Conservation (phyloP, 2,329 filamentous ascomycete species). For the Fusarium duplospermum region DNA sequence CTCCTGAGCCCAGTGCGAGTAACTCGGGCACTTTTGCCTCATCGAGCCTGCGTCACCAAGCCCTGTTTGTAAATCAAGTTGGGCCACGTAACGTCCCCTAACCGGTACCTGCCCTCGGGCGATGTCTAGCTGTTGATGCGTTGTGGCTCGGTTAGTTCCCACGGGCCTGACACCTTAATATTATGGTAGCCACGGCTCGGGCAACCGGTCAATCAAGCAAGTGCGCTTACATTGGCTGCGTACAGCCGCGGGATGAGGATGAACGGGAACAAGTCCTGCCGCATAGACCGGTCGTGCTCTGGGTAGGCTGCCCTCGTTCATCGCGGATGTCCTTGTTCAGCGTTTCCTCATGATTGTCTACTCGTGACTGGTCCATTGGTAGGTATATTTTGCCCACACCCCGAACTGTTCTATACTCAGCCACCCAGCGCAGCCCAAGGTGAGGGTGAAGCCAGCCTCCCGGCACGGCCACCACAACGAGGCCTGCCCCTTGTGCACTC, state of each 20-base stretch:
- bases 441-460: background rate
- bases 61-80: background rate
- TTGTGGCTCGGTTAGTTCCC: too few relatives aligned
- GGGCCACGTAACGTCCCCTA: background rate
- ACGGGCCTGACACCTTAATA: too few relatives aligned
- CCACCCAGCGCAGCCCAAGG: background rate
- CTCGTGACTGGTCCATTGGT: constrained; percentile 4
- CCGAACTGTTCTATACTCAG: background rate
- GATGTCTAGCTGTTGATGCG: too few relatives aligned
- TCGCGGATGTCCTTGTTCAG: too few relatives aligned
- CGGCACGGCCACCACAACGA: background rate
- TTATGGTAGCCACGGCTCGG: too few relatives aligned
- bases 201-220: too few relatives aligned
- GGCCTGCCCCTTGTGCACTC: background rate
- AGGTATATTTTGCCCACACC: background rate
- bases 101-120: background rate
- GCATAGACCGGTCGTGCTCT: too few relatives aligned
- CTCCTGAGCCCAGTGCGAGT: background rate
- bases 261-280: too few relatives aligned
- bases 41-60: background rate
- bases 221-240: too few relatives aligned
- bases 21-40: background rate
- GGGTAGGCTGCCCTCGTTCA: too few relatives aligned
- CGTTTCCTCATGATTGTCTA: too few relatives aligned
- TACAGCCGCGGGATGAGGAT: too few relatives aligned